Conservation (phyloP, 2,329 filamentous ascomycete genomes). For the Aspergillus pseudoviridinutans region DNA sequence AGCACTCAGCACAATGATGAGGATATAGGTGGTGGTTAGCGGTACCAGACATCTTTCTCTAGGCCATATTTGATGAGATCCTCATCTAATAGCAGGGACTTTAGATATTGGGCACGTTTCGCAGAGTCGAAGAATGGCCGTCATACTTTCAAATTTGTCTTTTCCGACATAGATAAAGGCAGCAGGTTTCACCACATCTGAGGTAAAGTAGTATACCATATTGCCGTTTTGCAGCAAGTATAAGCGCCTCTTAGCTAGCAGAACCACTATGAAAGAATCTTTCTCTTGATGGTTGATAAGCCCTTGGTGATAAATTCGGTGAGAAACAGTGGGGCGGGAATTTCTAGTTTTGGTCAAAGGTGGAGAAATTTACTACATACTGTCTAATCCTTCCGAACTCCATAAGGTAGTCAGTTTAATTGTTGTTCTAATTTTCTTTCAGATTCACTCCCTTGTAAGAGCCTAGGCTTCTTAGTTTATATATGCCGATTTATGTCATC, state of each 20-base stretch:
- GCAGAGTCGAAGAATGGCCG: conserved; percentile 2
- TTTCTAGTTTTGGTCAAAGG: not conserved
- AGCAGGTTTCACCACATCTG: conserved; percentile 72
- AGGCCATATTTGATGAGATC: conserved; percentile 91
- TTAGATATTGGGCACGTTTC: conserved; percentile 12
- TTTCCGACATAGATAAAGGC: conserved; percentile 96
- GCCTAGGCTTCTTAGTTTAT: not conserved
- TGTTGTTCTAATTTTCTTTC: not conserved
- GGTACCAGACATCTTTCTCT: conserved; percentile 90
- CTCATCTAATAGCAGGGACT: conserved; percentile 64
- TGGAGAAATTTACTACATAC: not conserved
- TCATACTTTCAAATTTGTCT: conserved; percentile 95
- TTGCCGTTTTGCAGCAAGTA: not conserved
- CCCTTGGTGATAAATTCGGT: not conserved
- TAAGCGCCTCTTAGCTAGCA: not conserved
- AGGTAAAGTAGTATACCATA: conserved; percentile 95
- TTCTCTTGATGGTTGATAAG: not conserved
- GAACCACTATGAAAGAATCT: not conserved
- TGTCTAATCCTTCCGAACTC: too few relatives aligned
- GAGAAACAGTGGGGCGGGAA: not conserved
- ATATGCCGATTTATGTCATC: not conserved
- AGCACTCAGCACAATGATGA: not conserved
- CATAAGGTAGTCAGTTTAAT: not conserved
- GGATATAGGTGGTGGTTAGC: conserved; percentile 2
- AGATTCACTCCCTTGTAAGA: not conserved